These are phyloP conservation scores for Fusarium globosum DNA, from an alignment of 2,329 filamentous ascomycete genomes.

Conservation along the genomic window DNA sequence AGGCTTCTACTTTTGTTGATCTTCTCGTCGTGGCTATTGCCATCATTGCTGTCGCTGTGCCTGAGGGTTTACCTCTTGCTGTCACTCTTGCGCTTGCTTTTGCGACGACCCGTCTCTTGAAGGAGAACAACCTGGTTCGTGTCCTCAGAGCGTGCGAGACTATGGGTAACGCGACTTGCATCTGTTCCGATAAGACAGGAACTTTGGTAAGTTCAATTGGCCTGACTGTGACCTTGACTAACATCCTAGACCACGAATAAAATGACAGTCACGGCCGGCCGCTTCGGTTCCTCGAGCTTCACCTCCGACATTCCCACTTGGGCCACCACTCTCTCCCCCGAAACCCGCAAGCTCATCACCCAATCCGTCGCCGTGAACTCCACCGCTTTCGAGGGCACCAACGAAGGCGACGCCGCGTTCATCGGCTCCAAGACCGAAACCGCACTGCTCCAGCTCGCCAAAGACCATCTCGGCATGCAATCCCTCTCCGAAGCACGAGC, in stretches of 20 bases:
- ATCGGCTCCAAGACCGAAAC: constrained; percentile 84
- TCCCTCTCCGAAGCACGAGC: constrained; percentile 72
- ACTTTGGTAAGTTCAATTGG: constrained; percentile 54
- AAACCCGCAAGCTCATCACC: constrained; percentile 43
- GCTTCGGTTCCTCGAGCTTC: constrained; percentile 60
- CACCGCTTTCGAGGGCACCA: constrained; percentile 79
- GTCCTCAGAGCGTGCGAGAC: constrained; percentile 82
- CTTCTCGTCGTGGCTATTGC: constrained; percentile 83
- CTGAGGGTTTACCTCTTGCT: constrained; percentile 81
- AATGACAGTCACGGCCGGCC: constrained; percentile 73
- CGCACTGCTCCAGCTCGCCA: constrained; percentile 75
- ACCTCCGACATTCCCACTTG: constrained; percentile 44
- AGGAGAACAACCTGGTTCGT: constrained; percentile 80
- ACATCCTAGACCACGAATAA: constrained; percentile 63
- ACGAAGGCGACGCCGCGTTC: constrained; percentile 72
- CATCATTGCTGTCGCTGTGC: constrained; percentile 83
- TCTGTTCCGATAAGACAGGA: constrained; percentile 76
- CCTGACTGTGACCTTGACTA: background rate
- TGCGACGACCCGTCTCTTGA: constrained; percentile 80
- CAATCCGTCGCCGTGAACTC: constrained; percentile 70
- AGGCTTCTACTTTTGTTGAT: constrained; percentile 81
- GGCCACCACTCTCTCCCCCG: constrained; percentile 39
- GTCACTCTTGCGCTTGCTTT: constrained; percentile 82
- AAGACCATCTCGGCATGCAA: constrained; percentile 74
- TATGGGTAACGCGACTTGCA: constrained; percentile 81